phyloP scores from a whole-genome alignment of 1,284 basidiomycete species.

The Sphagnurus paluster region DNA sequence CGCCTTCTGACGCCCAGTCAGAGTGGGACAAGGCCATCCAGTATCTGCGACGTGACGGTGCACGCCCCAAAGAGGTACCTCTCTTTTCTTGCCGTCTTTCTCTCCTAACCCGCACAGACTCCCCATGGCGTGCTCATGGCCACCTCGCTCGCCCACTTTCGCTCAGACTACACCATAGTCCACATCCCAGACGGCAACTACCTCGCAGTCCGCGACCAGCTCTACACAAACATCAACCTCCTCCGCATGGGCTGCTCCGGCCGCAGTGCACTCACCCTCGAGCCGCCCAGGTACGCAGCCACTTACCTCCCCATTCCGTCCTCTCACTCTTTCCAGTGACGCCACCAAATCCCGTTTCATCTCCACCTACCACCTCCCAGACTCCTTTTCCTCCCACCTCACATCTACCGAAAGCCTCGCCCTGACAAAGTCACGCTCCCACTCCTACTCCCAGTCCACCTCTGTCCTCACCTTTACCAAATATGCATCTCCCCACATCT shows the following conservation, averaged over 20 bases:
- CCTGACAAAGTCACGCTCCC: constrained; percentile 17
- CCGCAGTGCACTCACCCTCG: constrained; percentile 70
- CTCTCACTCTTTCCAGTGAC: constrained; percentile 45
- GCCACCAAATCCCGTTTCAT: constrained; percentile 77
- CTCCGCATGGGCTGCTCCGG: constrained; percentile 78
- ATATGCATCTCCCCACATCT: constrained; percentile 11
- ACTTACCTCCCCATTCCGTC: constrained; percentile 8
- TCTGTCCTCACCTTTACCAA: constrained; percentile 22
- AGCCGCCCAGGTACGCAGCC: constrained; percentile 56
- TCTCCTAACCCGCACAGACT: constrained; percentile 39
- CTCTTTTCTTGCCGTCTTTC: constrained; percentile 7
- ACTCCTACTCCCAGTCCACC: constrained; percentile 17
- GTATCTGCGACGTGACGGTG: constrained; percentile 58
- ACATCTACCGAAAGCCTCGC: constrained; percentile 27
- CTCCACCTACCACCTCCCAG: constrained; percentile 61
- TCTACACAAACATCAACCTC: constrained; percentile 78
- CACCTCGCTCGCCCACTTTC: constrained; percentile 82
- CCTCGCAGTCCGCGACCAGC: constrained; percentile 55
- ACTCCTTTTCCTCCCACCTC: constrained; percentile 24
- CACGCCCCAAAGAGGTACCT: constrained; percentile 62
- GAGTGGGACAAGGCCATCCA: constrained; percentile 65
- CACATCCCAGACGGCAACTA: constrained; percentile 72
- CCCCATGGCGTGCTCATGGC: constrained; percentile 70
- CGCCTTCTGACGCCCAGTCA: constrained; percentile 43
- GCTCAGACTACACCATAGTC: constrained; percentile 81